Base-by-base conservation (phyloP, 2,329 filamentous ascomycete species). In the Aspergillus tamarii region DNA sequence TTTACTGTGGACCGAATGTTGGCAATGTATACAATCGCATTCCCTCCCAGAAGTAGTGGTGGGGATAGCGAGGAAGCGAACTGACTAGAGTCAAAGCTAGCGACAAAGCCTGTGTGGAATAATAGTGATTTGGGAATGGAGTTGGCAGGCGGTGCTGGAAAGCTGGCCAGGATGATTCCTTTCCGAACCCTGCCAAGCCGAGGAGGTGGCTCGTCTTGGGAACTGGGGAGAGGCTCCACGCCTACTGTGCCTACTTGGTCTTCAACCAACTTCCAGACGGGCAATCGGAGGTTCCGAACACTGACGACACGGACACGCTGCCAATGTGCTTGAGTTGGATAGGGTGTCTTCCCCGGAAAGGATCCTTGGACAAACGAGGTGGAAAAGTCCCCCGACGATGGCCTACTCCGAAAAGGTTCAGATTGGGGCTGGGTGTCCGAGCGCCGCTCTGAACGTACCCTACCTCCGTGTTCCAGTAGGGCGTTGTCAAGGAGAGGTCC, bases 241-340 rank as follows among this genome's bases (percentile, higher is more conserved):
- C 94, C 94, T 60, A 99, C 86, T 0, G 94, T 97, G 0, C 94
- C 95, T 7, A 94, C 93, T 78, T 99, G 94, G 11, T 92, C 93
- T 19, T 89, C 85, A 57, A 89, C 85, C 9, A 98, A 84, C 0
- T 85, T 87, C 54, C 88, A 87, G 0, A 97, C 93, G 0, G 94
- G 92, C 3, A 97, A 83, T 6, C 94, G 88, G 10, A 99, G 83
- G 70, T 97, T 96, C 26, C 94, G 90, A 50, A 97, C 89, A 70
- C 94, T 98, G 52, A 92, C 89, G 59, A 98, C 88, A 50, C 86
- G 89, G 7, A 94, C 93, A 28, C 84, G 84, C 66, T 92, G 88
- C 94, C 94, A 98, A 77, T 92, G 89, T 84, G 87, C 67, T 84
- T 87, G 70, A 80, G 82, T 82, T 75, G 16, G 84, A 84, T 23